phyloP scores from a whole-genome alignment of 805 yeast genomes.

The Saccharomyces jurei region DNA sequence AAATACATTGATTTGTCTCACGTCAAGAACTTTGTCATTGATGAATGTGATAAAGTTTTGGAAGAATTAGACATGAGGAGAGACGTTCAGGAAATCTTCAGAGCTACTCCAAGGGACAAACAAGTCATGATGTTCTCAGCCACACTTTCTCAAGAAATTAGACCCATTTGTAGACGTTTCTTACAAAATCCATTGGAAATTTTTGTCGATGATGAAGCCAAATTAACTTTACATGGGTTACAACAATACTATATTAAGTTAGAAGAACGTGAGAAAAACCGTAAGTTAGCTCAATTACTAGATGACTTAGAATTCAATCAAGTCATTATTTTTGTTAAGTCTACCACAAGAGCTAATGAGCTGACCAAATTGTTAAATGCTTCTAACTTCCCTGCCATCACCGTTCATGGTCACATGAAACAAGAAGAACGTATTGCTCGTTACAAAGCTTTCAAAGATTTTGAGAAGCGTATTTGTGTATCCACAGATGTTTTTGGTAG shows the following conservation, averaged over 20 bases:
- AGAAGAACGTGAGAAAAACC: conserved; percentile 86
- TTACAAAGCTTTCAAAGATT: conserved; percentile 93
- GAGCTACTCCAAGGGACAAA: conserved; percentile 95
- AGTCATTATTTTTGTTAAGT: conserved; percentile 91
- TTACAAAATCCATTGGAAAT: conserved; percentile 97
- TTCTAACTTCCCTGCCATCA: conserved; percentile 93
- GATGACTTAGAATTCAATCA: conserved; percentile 96
- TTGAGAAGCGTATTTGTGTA: conserved; percentile 97
- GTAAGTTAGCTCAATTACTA: conserved; percentile 81
- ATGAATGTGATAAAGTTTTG: conserved; percentile 96
- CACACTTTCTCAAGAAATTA: conserved; percentile 85
- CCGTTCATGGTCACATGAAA: conserved; percentile 89
- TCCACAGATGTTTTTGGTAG: conserved; percentile 98
- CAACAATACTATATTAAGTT: conserved; percentile 93
- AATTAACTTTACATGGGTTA: conserved; percentile 93
- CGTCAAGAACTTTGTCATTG: conserved; percentile 90
- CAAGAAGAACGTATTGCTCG: conserved; percentile 98
- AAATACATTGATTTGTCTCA: conserved; percentile 78
- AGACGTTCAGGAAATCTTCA: conserved; percentile 95
- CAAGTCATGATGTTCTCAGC: conserved; percentile 99
- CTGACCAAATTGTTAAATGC: conserved; percentile 82
- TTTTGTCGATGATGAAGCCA: conserved; percentile 95
- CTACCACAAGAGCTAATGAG: conserved; percentile 86
- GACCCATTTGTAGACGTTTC: conserved; percentile 95
- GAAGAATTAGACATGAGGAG: conserved; percentile 92